These are phyloP conservation scores for Trichoderma simmonsii DNA, from an alignment of 2,329 filamentous ascomycete genomes.

Conservation along the genomic window DNA sequence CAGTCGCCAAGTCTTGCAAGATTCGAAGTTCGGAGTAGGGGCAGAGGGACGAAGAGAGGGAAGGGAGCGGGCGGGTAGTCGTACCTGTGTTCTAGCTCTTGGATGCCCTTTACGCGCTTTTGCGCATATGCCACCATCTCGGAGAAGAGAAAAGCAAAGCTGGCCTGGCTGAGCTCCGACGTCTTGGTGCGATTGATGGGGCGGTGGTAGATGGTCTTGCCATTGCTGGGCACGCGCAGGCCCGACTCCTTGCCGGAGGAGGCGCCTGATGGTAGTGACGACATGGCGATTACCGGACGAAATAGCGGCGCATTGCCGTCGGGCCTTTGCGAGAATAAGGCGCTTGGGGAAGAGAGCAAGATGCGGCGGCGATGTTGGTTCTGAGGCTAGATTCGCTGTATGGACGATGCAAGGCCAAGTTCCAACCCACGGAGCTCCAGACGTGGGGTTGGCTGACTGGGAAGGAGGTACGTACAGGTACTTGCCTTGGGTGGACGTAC, in stretches of 20 bases:
- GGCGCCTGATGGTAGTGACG: slow-evolving; percentile 49
- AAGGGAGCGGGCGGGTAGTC: slow-evolving; percentile 23
- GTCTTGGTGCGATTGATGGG: slow-evolving; percentile 87
- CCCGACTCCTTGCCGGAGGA: slow-evolving; percentile 53
- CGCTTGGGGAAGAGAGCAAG: not conserved
- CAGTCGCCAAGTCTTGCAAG: not conserved
- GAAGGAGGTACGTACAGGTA: not conserved
- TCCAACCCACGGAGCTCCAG: not conserved
- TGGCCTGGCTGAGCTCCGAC: slow-evolving; percentile 84
- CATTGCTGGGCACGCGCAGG: slow-evolving; percentile 84
- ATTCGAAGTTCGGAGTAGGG: not conserved
- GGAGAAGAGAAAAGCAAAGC: slow-evolving; percentile 92
- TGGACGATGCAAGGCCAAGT: not conserved
- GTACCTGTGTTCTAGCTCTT: slow-evolving; percentile 87
- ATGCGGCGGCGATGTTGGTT: not conserved
- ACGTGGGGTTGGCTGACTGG: slow-evolving; percentile 11
- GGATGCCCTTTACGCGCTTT: slow-evolving; percentile 82
- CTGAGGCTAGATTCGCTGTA: not conserved
- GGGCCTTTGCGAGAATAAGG: not conserved
- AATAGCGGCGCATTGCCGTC: slow-evolving; percentile 17
- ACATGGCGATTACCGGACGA: slow-evolving; percentile 36
- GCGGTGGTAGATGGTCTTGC: slow-evolving; percentile 97
- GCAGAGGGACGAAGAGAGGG: not conserved
- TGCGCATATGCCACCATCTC: slow-evolving; percentile 98
- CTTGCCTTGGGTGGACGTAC: not conserved